Evolutionary conservation across 108 stramenopile genomes (phyloP), one percentile per base, ranked within the genome.

Genomic region (Stephanodiscus minutulus): DNA sequence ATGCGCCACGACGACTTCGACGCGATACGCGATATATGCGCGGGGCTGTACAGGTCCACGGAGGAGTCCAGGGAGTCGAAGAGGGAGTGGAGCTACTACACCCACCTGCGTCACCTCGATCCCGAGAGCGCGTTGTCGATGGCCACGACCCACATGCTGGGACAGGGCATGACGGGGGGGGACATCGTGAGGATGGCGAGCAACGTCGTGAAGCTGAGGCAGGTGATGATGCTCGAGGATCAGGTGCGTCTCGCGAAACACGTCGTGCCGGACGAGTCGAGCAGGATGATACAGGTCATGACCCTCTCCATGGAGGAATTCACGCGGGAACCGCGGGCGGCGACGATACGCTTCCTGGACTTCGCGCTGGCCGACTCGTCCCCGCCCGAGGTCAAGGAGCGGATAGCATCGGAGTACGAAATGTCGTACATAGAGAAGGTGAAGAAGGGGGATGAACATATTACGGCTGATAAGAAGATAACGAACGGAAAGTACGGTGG

Each of bases 181-280:
- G 77, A 78, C 39, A 78, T 78, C 28, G 31, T 64, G 12, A 58
- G 70, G 8, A 78, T 78, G 77, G 77, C 59, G 50, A 78, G 58
- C 57, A 78, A 78, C 27, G 61, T 78, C 7, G 41, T 78, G 24
- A 66, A 70, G 55, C 46, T 78, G 12, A 50, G 61, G 3, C 55
- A 71, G 33, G 46, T 71, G 6, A 44, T 27, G 25, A 27, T 21
- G 7, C 48, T 71, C 2, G 60, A 67, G 54, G 29, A 27, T 5
- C 61, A 39, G 22, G 37, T 55, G 0, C 68, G 63, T 41, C 41
- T 62, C 3, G 31, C 59, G 8, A 37, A 52, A 29, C 70, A 78
- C 65, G 28, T 71, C 20, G 10, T 66, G 22, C 27, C 55, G n/a
- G 64, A 69, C 28, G 11, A 36, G 28, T 53, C 59, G 36, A 36